Conservation (phyloP, 306 rosid species). For the Begonia loranthoides region DNA sequence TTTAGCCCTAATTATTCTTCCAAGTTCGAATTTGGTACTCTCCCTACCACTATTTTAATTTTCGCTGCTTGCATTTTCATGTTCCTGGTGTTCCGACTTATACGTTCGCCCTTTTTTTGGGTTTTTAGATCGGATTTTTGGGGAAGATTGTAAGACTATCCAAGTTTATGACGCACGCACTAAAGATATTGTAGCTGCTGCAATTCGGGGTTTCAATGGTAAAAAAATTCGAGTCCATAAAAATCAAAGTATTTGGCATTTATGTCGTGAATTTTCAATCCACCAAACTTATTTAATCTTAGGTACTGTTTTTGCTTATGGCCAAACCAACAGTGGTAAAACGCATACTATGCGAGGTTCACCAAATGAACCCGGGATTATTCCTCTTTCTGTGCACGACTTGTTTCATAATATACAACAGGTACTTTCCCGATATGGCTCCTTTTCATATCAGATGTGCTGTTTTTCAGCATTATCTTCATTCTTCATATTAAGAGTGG, state of each 20-base stretch:
- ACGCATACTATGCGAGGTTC: conserved; percentile 89
- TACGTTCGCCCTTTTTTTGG: not conserved
- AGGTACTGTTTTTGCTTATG: conserved; percentile 96
- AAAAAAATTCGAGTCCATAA: not conserved
- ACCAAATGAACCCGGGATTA: conserved; percentile 61
- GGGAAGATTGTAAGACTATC: conserved; percentile 36
- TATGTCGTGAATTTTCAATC: not conserved
- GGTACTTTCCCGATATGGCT: conserved; percentile 20
- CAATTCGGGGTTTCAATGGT: conserved; percentile 89
- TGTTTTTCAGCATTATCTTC: too few species aligned
- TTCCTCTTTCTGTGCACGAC: conserved; percentile 71
- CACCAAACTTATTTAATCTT: conserved; percentile 1
- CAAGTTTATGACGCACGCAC: conserved; percentile 70
- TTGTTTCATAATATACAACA: conserved; percentile 51
- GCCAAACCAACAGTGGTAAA: conserved; percentile 95
- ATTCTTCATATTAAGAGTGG: too few species aligned
- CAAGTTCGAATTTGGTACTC: conserved; percentile 69
- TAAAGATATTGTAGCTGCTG: conserved; percentile 60
- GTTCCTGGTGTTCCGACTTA: too few species aligned
- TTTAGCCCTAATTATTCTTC: conserved; percentile 39
- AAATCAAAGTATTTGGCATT: not conserved
- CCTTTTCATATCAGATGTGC: too few species aligned
- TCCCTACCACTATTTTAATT: not conserved
- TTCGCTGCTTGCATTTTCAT: too few species aligned
- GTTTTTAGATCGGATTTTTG: conserved; percentile 44